Evolutionary conservation across 352 stramenopile genomes (phyloP), one percentile per base, ranked within the genome.

Genomic region (Pythium vanterpoolii): DNA sequence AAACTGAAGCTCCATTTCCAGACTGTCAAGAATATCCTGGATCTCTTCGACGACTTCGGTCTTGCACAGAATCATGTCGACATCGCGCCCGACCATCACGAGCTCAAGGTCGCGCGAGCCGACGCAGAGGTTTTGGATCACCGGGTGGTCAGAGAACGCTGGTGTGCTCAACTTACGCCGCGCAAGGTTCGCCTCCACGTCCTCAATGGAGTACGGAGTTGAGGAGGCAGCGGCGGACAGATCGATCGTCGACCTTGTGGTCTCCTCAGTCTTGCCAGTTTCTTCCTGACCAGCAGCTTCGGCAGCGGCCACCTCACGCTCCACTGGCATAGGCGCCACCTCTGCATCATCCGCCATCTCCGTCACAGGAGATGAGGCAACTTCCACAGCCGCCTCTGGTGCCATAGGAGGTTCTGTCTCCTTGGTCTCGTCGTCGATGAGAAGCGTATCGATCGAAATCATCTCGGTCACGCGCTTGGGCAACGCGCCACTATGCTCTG

Each of bases 1-100:
- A 53, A 91, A 89, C 44, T 89, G 82, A 38, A 79, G 53, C 57
- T 89, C 82, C 79, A 91, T 91, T 66, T 91, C 79, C 27, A 91
- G 71, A 52, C 72, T 86, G 50, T 83, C 66, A 14, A 89, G 74
- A 43, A 89, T 91, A 40, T 91, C 77, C 49, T 91, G 77, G 60
- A 91, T 89, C 62, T 91, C 82, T 43, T 89, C 82, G 30, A 91
- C 73, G 67, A 89, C 83, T 18, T 61, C 71, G 60, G 87, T 89
- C 65, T 91, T 91, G 49, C 75, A 66, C 27, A 91, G 52, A 36
- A 91, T 72, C 42, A 76, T 65, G 45, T 76, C 62, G 7, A 81
- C 72, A 7, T 69, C 60, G 40, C 83, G 83, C 57, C 84, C 76
- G 11, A 87, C 67, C 28, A 89, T 63, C 34, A 72, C 64, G 23